Percentiles rank a stretch among this genome's conserved stretches.
Conservation (phyloP, 2,329 filamentous ascomycete species). For the Cercospora janseana region DNA sequence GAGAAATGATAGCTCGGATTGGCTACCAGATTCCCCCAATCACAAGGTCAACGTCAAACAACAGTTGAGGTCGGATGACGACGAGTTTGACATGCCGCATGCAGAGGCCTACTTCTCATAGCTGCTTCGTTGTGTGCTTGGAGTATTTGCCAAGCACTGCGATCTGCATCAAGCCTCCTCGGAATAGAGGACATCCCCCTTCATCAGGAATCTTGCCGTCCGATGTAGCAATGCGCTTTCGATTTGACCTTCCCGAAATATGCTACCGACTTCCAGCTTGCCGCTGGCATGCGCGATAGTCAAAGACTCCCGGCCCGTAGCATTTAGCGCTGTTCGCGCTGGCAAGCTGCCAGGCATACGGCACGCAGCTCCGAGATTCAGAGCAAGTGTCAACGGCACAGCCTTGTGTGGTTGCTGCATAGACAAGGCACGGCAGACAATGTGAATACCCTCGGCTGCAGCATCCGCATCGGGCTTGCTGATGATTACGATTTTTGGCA, state of each 20-base stretch:
- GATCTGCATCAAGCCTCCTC: conserved; percentile 15
- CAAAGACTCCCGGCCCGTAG: conserved; percentile 25
- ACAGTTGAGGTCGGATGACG: not conserved
- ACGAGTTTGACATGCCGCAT: conserved; percentile 18
- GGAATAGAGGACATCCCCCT: conserved; percentile 33
- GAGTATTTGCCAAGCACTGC: too few relatives aligned
- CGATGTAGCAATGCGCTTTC: conserved; percentile 33
- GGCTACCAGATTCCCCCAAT: not conserved
- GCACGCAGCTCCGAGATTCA: conserved; percentile 45
- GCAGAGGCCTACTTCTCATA: conserved; percentile 15
- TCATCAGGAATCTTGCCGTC: conserved; percentile 35
- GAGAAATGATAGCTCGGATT: not conserved
- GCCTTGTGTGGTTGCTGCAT: conserved; percentile 47
- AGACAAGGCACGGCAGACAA: conserved; percentile 46
- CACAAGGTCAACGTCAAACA: not conserved
- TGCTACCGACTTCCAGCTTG: conserved; percentile 32
- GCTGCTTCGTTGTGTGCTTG: too few relatives aligned
- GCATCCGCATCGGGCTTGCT: conserved; percentile 29
- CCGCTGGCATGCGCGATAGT: conserved; percentile 34
- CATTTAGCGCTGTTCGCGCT: conserved; percentile 19
- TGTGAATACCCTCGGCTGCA: conserved; percentile 32
- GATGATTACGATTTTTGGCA: conserved; percentile 64
- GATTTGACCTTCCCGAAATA: conserved; percentile 28
- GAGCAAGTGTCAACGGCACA: conserved; percentile 44
- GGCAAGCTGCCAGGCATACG: conserved; percentile 35